phyloP scores from a whole-genome alignment of 768 basidiomycete species.

The Suillus americanus region DNA sequence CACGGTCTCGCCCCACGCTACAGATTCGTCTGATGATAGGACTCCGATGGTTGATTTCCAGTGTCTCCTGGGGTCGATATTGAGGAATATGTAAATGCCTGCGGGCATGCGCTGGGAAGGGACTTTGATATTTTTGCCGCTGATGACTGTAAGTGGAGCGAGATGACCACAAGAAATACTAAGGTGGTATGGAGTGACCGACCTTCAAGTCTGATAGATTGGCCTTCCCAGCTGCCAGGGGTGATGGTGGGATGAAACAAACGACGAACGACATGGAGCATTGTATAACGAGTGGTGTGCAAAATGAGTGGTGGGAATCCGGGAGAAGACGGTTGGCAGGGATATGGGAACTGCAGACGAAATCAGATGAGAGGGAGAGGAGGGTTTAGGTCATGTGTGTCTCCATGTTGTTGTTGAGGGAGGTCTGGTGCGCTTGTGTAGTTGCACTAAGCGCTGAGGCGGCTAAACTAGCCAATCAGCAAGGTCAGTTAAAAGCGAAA shows the following conservation, averaged over 20 bases:
- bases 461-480: no score
- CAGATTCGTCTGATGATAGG: background rate
- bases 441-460: no score
- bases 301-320: no score
- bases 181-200: background rate
- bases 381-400: no score
- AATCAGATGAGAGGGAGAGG: no score
- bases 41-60: background rate
- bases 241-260: background rate
- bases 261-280: no score
- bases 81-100: background rate
- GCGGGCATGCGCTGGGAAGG: background rate
- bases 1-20: background rate
- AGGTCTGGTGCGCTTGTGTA: no score
- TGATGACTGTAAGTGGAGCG: background rate
- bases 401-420: no score
- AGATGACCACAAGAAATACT: background rate
- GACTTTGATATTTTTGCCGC: background rate
- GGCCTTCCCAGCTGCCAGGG: background rate
- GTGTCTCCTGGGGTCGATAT: background rate
- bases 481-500: no score
- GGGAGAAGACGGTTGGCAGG: no score
- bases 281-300: no score
- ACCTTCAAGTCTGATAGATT: background rate
- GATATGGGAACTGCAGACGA: no score